These are phyloP conservation scores for Heritiera littoralis DNA, from an alignment of 345 rosid genomes.

Conservation along the genomic window DNA sequence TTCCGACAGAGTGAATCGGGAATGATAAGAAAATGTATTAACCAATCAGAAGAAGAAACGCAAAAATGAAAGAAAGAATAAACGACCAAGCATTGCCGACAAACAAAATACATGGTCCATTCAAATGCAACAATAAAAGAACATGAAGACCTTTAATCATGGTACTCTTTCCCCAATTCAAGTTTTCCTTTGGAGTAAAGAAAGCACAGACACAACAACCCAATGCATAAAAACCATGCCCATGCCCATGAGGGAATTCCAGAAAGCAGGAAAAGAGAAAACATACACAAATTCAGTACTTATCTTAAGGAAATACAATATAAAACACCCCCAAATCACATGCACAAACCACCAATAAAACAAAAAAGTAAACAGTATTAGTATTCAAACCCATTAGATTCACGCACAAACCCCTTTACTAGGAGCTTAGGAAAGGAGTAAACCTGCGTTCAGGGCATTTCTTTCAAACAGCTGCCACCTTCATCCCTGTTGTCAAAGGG, in stretches of 20 bases:
- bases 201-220: too few relatives aligned
- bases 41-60: too few relatives aligned
- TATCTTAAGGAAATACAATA: neutral
- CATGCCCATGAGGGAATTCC: neutral
- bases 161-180: too few relatives aligned
- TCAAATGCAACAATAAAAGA: neutral
- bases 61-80: too few relatives aligned
- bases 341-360: neutral
- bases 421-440: conserved; percentile 35
- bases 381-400: conserved; percentile 49
- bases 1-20: too few relatives aligned
- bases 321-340: neutral
- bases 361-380: too few relatives aligned
- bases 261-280: neutral
- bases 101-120: neutral
- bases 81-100: too few relatives aligned
- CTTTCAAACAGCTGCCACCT: conserved; percentile 1
- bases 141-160: neutral
- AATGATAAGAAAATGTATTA: too few relatives aligned
- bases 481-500: conserved; percentile 10
- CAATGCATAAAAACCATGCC: too few relatives aligned
- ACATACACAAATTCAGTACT: neutral
- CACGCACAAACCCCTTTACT: conserved; percentile 68
- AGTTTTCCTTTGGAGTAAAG: neutral
- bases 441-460: conserved; percentile 38